A percentile compares a stretch with the other conserved stretches of the same genome.
These are phyloP conservation scores for Pascua guehoae DNA, from an alignment of 1,284 basidiomycete species.

Conservation along the genomic window DNA sequence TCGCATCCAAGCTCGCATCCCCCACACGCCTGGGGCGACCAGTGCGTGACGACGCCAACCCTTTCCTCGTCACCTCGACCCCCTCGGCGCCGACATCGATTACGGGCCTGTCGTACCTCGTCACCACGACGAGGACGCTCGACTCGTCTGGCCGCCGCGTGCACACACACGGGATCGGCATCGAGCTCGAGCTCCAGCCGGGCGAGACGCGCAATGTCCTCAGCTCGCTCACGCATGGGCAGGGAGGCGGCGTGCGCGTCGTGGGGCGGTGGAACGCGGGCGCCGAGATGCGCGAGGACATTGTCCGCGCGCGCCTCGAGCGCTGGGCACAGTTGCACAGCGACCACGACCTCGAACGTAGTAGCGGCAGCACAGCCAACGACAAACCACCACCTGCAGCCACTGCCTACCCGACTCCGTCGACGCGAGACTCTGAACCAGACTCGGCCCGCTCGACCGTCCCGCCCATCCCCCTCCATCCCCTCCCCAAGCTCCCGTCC, in stretches of 20 bases:
- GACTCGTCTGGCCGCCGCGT: conserved; percentile 37
- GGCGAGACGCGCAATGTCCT: conserved; percentile 44
- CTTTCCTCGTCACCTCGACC: conserved; percentile 19
- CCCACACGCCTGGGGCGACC: no score
- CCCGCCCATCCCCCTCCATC: conserved; percentile 44
- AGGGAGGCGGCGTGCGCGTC: conserved; percentile 44
- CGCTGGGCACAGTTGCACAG: conserved; percentile 46
- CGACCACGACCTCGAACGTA: conserved; percentile 13
- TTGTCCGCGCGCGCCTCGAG: conserved; percentile 37
- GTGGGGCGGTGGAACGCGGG: conserved; percentile 46
- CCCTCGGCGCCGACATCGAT: neutral
- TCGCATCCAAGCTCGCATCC: neutral
- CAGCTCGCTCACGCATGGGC: conserved; percentile 34
- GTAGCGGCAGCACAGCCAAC: neutral
- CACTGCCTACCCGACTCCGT: conserved; percentile 34
- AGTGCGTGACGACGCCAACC: conserved; percentile 22
- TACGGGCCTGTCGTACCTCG: conserved; percentile 34
- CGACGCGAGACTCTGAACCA: conserved; percentile 17
- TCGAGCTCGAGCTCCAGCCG: conserved; percentile 41
- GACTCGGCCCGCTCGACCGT: conserved; percentile 28
- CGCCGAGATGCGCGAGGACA: conserved; percentile 37
- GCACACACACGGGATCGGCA: conserved; percentile 46
- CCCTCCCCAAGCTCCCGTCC: conserved; percentile 38
- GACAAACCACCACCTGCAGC: conserved; percentile 3
- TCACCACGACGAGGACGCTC: conserved; percentile 46